Percentiles rank a stretch among this genome's conserved stretches.
These are phyloP conservation scores for Allium cepa DNA, from an alignment of 106 monocot species.

Conservation along the genomic window DNA sequence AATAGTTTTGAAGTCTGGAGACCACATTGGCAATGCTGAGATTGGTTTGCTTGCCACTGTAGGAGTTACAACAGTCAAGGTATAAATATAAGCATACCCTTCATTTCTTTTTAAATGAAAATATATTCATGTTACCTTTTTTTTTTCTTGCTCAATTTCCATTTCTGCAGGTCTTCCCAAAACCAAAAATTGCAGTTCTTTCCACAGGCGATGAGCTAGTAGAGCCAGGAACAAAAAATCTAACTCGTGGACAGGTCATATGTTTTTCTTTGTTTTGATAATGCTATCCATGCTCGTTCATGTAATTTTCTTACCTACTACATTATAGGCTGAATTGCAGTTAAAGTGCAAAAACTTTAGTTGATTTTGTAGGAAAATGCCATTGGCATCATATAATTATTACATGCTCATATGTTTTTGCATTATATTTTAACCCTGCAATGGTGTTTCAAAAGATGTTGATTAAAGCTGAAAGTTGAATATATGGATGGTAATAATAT, in stretches of 20 bases:
- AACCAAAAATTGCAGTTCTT: slow-evolving; percentile 69
- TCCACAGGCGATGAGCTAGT: slow-evolving; percentile 94
- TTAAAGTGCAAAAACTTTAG: no score
- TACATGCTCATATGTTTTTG: no score
- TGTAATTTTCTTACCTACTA: no score
- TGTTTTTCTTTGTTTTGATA: background rate
- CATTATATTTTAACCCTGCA: no score
- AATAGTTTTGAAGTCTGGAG: slow-evolving; percentile 62
- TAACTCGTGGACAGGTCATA: slow-evolving; percentile 69
- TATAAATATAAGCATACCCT: slow-evolving; percentile 11
- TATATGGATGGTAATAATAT: no score
- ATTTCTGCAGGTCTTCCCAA: slow-evolving; percentile 54
- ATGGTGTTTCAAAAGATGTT: no score
- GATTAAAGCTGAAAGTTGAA: no score
- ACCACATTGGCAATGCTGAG: slow-evolving; percentile 62
- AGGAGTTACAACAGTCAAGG: slow-evolving; percentile 79
- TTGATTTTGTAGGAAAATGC: no score
- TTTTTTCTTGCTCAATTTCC: background rate
- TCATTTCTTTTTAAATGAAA: background rate
- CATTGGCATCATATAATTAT: no score
- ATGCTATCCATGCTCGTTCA: no score
- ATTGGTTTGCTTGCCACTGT: slow-evolving; percentile 87
- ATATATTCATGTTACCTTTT: background rate
- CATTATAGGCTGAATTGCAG: no score
- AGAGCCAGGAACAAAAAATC: slow-evolving; percentile 48